Percentiles rank a stretch among this genome's conserved stretches.
Evolutionary conservation across 306 rosid genomes (phyloP).

Genomic region (Cucurbita moschata): DNA sequence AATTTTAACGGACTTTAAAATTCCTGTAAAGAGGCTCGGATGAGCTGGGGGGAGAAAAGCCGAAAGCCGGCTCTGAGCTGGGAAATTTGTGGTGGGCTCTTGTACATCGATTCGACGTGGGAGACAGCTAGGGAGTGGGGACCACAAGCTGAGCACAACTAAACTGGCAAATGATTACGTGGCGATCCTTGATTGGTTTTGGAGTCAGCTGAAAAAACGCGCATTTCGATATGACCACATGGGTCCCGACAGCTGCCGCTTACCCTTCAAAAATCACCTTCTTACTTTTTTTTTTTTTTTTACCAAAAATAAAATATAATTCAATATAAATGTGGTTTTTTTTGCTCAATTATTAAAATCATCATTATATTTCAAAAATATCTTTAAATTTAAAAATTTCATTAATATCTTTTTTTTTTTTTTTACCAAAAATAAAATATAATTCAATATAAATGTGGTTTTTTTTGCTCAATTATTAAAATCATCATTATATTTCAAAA

Average conservation of each 20-base stretch:
- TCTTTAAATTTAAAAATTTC: too few relatives aligned
- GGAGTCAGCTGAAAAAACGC: slow-evolving; percentile 16
- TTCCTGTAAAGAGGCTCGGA: too few relatives aligned
- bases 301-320: too few relatives aligned
- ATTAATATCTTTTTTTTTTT: too few relatives aligned
- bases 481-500: too few relatives aligned
- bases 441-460: too few relatives aligned
- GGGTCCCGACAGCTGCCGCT: slow-evolving; percentile 8
- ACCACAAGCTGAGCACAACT: slow-evolving; percentile 27
- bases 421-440: not conserved
- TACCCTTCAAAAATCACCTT: not conserved
- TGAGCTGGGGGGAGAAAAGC: too few relatives aligned
- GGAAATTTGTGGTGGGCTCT: not conserved
- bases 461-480: too few relatives aligned
- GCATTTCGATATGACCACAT: slow-evolving; percentile 15
- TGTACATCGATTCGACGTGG: not conserved
- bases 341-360: too few relatives aligned
- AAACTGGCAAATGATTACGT: slow-evolving; percentile 28
- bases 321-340: too few relatives aligned
- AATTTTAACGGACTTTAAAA: too few relatives aligned
- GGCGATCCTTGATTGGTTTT: slow-evolving; percentile 11
- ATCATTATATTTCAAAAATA: too few relatives aligned
- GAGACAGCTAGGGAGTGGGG: slow-evolving; percentile 27
- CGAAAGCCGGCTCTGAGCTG: not conserved
- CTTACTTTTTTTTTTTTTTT: not conserved